Evolutionary conservation across 352 stramenopile species (phyloP), one percentile per base, ranked within the genome.

Genomic region (Phytophthora niederhauseri): DNA sequence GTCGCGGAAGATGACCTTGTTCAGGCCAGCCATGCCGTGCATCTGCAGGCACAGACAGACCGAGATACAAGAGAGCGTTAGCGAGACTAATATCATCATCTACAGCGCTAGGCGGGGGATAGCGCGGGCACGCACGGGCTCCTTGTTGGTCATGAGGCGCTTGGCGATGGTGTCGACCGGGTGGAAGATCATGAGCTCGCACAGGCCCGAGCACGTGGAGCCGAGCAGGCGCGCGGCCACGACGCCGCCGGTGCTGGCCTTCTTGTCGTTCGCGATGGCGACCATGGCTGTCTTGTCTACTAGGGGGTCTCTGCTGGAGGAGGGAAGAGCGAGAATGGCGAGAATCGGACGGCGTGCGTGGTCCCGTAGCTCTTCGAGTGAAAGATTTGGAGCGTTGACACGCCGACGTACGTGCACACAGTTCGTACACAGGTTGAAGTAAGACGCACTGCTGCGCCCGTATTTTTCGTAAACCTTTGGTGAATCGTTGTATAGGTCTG

Each of bases 131-230:
- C 82, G 45, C 36, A 82, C 73, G 11, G 68, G 51, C 52, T 91
- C 84, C 63, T 91, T 92, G 84, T 97, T 97, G 65, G 87, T 97
- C 95, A 98, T 98, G 36, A 98, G 76, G 34, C 94, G 93, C 80
- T 98, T 98, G 53, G 95, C 94, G 26, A 98, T 84, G 24, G 95
- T 98, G 76, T 98, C 94, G 48, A 98, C 93, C 3, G 94, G 94
- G 80, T 98, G 95, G 80, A 98, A 98, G 59, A 98, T 91, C 69
- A 97, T 85, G 49, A 98, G 91, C 77, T 98, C 95, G 22, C 88
- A 94, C 34, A 98, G 81, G n/a, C 95, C 94, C 22, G 95, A 96
- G 61, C 89, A 84, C 26, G 93, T 97, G 52, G 91, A 98, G 53
- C 95, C 95, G 28, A 98, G 81, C 50, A 98, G 85, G 57, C 95